phyloP scores from a whole-genome alignment of 2,329 filamentous ascomycete genomes.

The Pseudopithomyces maydicus region DNA sequence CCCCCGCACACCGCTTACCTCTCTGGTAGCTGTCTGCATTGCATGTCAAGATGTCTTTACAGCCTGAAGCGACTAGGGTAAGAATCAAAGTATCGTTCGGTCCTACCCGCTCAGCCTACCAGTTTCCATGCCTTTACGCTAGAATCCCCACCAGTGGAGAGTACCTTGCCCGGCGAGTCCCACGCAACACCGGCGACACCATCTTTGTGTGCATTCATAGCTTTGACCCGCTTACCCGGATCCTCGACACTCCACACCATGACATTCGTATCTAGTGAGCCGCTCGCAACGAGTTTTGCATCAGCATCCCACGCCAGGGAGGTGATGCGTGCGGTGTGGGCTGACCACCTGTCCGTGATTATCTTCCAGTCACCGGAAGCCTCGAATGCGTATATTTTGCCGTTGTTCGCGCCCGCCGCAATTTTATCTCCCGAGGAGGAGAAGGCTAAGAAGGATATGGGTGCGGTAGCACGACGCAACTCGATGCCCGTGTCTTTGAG shows the following conservation, averaged over 20 bases:
- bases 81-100: neutral
- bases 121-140: slow-evolving; percentile 84
- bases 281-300: slow-evolving; percentile 80
- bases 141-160: slow-evolving; percentile 84
- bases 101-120: slow-evolving; percentile 20
- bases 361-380: slow-evolving; percentile 68
- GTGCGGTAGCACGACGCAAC: slow-evolving; percentile 71
- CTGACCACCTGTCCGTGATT: slow-evolving; percentile 79
- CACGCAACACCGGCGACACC: slow-evolving; percentile 88
- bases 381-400: slow-evolving; percentile 84
- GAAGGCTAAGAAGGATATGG: slow-evolving; percentile 82
- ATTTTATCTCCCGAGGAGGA: slow-evolving; percentile 77
- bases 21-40: slow-evolving; percentile 10
- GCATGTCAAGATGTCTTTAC: neutral
- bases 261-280: slow-evolving; percentile 87
- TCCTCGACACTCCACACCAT: slow-evolving; percentile 87
- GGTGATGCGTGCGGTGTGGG: slow-evolving; percentile 71
- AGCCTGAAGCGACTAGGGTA: neutral
- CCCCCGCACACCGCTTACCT: slow-evolving; percentile 4
- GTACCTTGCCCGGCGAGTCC: slow-evolving; percentile 68
- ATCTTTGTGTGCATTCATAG: slow-evolving; percentile 90
- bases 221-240: slow-evolving; percentile 84
- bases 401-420: slow-evolving; percentile 80
- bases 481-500: slow-evolving; percentile 59
- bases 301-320: slow-evolving; percentile 76